These are phyloP conservation scores for Salvia rosmarinus DNA, from an alignment of 257 asterid species.

Conservation along the genomic window DNA sequence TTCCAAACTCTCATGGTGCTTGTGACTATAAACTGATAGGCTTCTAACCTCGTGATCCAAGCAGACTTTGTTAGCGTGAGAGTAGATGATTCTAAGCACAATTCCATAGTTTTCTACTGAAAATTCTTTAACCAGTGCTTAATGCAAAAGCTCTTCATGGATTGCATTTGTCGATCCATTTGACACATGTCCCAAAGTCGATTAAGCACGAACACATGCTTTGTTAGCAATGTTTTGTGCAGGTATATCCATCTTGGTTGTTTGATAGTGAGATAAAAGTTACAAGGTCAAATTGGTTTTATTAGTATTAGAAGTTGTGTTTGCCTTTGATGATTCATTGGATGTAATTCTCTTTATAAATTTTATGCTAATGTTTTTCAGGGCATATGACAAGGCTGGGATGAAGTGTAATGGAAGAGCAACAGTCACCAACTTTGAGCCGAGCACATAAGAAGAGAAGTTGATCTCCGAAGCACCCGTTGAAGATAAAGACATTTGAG, in stretches of 20 bases:
- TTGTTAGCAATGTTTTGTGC: conserved; percentile 47
- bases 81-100: not conserved
- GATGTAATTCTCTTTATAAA: conserved; percentile 20
- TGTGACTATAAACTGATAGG: conserved; percentile 46
- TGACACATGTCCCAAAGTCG: too few relatives aligned
- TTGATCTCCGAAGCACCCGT: conserved; percentile 47
- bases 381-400: conserved; percentile 96
- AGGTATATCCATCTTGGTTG: conserved; percentile 95
- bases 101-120: not conserved
- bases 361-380: conserved; percentile 41
- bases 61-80: conserved; percentile 4
- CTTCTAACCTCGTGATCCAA: not conserved
- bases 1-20: conserved; percentile 42
- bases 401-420: conserved; percentile 85
- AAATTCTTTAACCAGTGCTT: not conserved
- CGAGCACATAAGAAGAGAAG: conserved; percentile 66
- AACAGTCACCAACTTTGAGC: conserved; percentile 88
- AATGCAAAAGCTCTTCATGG: not conserved
- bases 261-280: conserved; percentile 94
- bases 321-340: conserved; percentile 14
- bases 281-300: conserved; percentile 64
- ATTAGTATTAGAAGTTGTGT: not conserved
- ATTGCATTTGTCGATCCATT: not conserved
- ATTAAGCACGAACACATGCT: too few relatives aligned
- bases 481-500: conserved; percentile 47